Conservation (phyloP, 2,329 filamentous ascomycete genomes). For the Aspergillus pseudoglaucus region DNA sequence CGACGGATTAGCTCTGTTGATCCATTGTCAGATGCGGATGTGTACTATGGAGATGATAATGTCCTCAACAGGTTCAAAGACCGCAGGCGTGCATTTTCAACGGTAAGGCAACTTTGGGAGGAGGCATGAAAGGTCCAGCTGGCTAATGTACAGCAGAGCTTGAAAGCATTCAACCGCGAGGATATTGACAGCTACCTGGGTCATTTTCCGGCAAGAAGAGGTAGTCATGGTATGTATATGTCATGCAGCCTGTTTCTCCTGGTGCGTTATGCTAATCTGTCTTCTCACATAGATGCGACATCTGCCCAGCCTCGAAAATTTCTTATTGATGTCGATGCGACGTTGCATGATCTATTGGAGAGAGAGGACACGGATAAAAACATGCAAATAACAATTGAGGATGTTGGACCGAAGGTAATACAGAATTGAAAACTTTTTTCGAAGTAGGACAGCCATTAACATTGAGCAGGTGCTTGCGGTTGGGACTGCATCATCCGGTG, state of each 20-base stretch:
- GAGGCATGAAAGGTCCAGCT: conserved; percentile 9
- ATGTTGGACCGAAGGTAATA: conserved; percentile 77
- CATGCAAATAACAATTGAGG: conserved; percentile 96
- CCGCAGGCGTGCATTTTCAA: conserved; percentile 49
- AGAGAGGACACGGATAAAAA: conserved; percentile 93
- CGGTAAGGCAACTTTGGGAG: conserved; percentile 36
- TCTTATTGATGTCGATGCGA: conserved; percentile 78
- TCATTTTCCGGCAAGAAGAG: conserved; percentile 30
- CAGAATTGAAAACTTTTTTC: not conserved
- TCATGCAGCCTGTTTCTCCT: not conserved
- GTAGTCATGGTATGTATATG: conserved; percentile 38
- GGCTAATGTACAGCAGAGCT: conserved; percentile 19
- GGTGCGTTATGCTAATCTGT: not conserved
- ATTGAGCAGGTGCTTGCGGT: conserved; percentile 66
- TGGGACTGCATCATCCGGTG: conserved; percentile 77
- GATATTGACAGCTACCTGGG: conserved; percentile 31
- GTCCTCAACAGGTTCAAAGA: conserved; percentile 41
- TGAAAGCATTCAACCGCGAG: conserved; percentile 31
- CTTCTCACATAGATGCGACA: conserved; percentile 57
- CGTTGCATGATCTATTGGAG: conserved; percentile 67
- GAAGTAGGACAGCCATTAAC: conserved; percentile 17
- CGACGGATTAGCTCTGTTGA: conserved; percentile 42
- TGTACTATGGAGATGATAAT: conserved; percentile 54
- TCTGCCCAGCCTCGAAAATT: conserved; percentile 67
- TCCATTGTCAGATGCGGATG: conserved; percentile 51